Evolutionary conservation across 73 alveolate genomes (phyloP).

Genomic region (Paramecium biaurelia): DNA sequence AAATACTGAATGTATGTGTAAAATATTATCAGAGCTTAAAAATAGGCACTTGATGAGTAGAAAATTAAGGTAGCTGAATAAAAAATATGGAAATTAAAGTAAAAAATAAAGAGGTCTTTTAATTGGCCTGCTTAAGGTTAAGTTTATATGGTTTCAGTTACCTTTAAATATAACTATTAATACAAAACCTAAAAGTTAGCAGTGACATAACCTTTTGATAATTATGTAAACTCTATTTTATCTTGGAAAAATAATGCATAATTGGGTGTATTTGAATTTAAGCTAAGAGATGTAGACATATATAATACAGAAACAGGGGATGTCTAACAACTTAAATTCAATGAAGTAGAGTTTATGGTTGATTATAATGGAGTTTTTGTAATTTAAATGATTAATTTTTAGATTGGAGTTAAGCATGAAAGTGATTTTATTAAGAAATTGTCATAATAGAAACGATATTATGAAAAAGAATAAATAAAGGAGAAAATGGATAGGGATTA

Average conservation of each 20-base stretch:
- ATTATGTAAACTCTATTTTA: slow-evolving; percentile 22
- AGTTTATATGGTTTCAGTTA: background rate
- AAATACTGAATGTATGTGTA: slow-evolving; percentile 4
- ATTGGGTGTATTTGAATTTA: background rate
- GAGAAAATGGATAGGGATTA: slow-evolving; percentile 1
- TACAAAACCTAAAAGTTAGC: slow-evolving; percentile 25
- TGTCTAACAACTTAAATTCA: background rate
- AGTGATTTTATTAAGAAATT: background rate
- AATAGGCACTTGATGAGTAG: background rate
- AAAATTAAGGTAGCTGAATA: background rate
- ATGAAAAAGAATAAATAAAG: background rate
- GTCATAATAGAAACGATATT: background rate
- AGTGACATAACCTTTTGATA: slow-evolving; percentile 12
- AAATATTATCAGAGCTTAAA: slow-evolving; percentile 13
- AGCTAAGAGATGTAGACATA: slow-evolving; percentile 3
- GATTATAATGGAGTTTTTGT: slow-evolving; percentile 51
- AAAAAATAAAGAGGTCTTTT: background rate
- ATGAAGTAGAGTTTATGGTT: slow-evolving; percentile 41
- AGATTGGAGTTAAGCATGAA: slow-evolving; percentile 48
- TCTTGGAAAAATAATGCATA: slow-evolving; percentile 14
- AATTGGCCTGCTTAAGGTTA: background rate
- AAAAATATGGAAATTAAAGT: background rate
- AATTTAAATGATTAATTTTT: background rate
- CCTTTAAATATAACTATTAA: background rate
- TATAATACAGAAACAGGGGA: background rate